Base-by-base conservation (phyloP, 1,284 basidiomycete species). In the Rhodotorula sp. region DNA sequence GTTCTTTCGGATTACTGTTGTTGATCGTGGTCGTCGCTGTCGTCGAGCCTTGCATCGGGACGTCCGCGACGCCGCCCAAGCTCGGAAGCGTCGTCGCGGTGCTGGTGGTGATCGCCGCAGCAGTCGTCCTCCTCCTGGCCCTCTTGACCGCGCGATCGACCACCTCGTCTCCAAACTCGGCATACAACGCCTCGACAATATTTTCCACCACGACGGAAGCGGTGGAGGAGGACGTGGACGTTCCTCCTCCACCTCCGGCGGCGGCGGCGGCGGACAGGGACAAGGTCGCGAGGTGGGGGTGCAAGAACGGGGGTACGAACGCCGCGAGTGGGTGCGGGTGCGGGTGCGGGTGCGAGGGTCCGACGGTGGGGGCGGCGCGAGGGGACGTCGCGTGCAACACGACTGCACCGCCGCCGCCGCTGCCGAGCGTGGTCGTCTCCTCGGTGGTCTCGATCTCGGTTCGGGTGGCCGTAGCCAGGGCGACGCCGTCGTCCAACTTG, bases 111-210 rank as follows among this genome's bases (percentile, higher is more conserved):
- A 34, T 34, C 34, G 34, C 34, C 5, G 34, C 34, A 8, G 34
- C 8, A 8, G 34, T 34, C 34, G 34, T 34, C 34, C 34, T 34
- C 34, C 14, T 29, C 39, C 39, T n/a, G n/a, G 43, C 26, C 2
- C 54, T n/a, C 18, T 18, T 18, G 18, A 57, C 16, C 1, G 26
- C 52, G 26, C 47, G 15, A n/a, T 57, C 54, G 39, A 56, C 54
- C 12, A 64, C 26, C 5, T 46, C 62, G 10, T 58, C 47, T 7
- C 47, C 72, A 23, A 71, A 71, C 46, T 69, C 72, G 10, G 65
- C 68, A 4, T 58, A 29, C 29, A 70, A 29, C 3, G 56, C 64
- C 18, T 66, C 56, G 14, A 70, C 64, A 26, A 70, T 23, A n/a
- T 34, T 15, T 14, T 64, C 26, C 47, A 68, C 59, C 8, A 56